Conservation (phyloP, 208 protist genomes). For the Strigomonas oncopelti region DNA sequence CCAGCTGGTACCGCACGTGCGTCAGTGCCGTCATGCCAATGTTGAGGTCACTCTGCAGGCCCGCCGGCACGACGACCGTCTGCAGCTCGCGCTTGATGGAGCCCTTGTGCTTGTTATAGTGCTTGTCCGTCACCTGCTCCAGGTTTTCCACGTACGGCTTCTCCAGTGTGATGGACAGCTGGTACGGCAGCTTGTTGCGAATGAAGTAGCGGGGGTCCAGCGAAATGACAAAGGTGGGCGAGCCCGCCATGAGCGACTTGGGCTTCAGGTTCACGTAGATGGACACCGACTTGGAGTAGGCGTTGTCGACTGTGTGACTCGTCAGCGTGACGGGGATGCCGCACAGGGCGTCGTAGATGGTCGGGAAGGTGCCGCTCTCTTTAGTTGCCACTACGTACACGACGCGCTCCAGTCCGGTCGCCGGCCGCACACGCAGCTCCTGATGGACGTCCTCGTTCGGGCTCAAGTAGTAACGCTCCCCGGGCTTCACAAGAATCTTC, state of each 20-base stretch:
- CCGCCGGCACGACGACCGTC: background rate
- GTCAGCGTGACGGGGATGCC: conserved; percentile 27
- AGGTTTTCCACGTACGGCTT: conserved; percentile 27
- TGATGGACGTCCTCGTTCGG: conserved; percentile 35
- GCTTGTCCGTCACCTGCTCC: background rate
- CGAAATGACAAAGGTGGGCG: conserved; percentile 60
- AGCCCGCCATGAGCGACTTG: conserved; percentile 58
- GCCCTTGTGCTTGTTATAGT: conserved; percentile 1
- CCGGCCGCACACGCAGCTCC: conserved; percentile 45
- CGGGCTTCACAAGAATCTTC: conserved; percentile 29
- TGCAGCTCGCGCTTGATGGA: background rate
- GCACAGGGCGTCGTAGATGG: conserved; percentile 12
- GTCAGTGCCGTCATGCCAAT: background rate
- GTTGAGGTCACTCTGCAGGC: background rate
- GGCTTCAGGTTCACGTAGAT: conserved; percentile 43
- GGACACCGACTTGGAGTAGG: conserved; percentile 9
- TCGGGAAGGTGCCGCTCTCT: conserved; percentile 16
- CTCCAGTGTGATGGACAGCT: conserved; percentile 23
- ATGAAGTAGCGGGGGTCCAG: conserved; percentile 63
- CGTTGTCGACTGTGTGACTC: conserved; percentile 15
- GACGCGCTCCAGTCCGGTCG: conserved; percentile 10
- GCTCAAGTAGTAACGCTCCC: conserved; percentile 56
- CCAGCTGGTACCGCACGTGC: conserved; percentile 18
- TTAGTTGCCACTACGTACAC: conserved; percentile 19
- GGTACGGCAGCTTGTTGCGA: conserved; percentile 72